Base-by-base conservation (phyloP, 352 stramenopile species). In the Pythium inflatum region DNA sequence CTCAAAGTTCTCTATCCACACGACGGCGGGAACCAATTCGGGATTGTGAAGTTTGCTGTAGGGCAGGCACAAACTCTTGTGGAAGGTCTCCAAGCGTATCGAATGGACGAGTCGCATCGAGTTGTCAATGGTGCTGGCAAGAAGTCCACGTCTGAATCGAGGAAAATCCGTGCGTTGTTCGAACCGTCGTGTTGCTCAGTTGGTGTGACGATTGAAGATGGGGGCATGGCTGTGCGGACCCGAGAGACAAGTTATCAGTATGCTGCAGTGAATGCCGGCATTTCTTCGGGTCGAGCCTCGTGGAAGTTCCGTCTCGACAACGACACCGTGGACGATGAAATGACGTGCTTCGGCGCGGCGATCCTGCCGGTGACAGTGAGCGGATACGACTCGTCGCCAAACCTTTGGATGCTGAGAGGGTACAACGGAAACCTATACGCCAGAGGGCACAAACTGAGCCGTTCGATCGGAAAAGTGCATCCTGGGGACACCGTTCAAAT, bases 371-470 rank as follows among this genome's bases (percentile, higher is more conserved):
- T 97, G 46, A 92, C 84, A 28, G 88, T 94, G 1, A 94, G 87
- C 31, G 91, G 90, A 33, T 98, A 98, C 56, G 93, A 97, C 60
- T 96, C 91, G 16, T 97, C 89, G 25, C 87, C 90, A 11, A 96
- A 82, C 71, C 68, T 98, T 33, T 98, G 92, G 92, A 98, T 98
- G 92, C 68, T 96, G 2, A 82, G 92, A 49, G 89, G 90, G 8
- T 98, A 98, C 75, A 98, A 97, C 43, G 92, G 92, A 25, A 95
- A 96, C 49, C 63, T 98, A 30, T 98, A 98, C 55, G 88, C 89
- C 18, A 88, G 91, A 31, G 92, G 92, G 3, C 85, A 94, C 66
- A 97, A 97, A 57, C 64, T 98, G 40, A 92, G 70, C 33, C 76
- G 85, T 33, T 91, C 85, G 1, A 95, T 96, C 33, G 83, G 87